Base-by-base conservation (phyloP, 352 stramenopile species). In the Phytophthora capsici region DNA sequence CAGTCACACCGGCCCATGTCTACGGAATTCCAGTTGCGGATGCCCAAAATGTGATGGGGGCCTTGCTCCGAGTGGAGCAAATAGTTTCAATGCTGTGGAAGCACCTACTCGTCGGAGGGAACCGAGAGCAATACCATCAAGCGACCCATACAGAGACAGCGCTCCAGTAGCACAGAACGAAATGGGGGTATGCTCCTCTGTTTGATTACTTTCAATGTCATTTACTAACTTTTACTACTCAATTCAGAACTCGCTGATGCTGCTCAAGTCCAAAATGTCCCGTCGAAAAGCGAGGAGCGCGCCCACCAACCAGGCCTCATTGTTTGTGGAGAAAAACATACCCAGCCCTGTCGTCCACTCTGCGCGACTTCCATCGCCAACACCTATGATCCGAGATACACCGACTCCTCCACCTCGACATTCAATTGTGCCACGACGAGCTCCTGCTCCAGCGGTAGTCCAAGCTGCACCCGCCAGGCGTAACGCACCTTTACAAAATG, bases 221-320 rank as follows among this genome's bases (percentile, higher is more conserved):
- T 34, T 34, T 2, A 13, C 30, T 64, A 62, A 50, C 28, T 34
- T 12, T 6, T 36, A 10, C 13, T 45, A n/a, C 26, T 30, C 7
- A 43, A 16, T 40, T 19, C 32, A 94, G 78, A 92, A 76, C 65
- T 92, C 85, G 6, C 58, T 94, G 30, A 78, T 79, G 52, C 70
- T 94, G 4, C 75, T 94, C 37, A 94, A 94, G 51, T 91, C 84
- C 6, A 94, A 93, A 47, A 90, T 94, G 82, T 90, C 82, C 46
- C 77, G 79, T 20, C 73, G 79, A 30, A 92, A 91, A 61, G 73
- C 80, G 0, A 80, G 84, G n/a, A 91, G 76, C 26, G 83, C 86
- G 4, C 86, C 83, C 2, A 92, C 82, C 8, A 89, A 93, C 32
- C 74, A 85, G 16, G 73, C 81, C 12, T 91, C 83, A 3, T 66